phyloP scores from a whole-genome alignment of 2,329 filamentous ascomycete species.

The Sordariomycetes sp. region DNA sequence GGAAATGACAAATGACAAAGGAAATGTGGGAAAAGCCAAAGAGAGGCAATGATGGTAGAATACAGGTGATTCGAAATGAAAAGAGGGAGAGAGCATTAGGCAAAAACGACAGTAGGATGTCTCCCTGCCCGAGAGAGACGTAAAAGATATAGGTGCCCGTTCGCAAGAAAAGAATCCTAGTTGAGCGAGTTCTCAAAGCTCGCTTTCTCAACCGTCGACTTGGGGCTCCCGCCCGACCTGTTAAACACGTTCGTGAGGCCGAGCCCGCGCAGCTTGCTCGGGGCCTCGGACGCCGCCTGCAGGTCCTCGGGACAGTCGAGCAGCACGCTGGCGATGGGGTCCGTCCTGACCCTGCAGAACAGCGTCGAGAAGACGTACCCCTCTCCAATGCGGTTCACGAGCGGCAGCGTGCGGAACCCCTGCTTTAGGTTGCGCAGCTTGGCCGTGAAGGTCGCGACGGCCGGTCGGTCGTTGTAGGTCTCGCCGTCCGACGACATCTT shows the following conservation, averaged over 20 bases:
- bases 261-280: constrained; percentile 40
- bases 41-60: constrained; percentile 1
- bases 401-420: constrained; percentile 82
- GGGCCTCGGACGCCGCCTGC: constrained; percentile 11
- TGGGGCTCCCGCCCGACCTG: constrained; percentile 35
- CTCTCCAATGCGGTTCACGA: constrained; percentile 80
- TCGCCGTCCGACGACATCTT: constrained; percentile 73
- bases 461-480: constrained; percentile 47
- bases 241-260: constrained; percentile 41
- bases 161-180: constrained; percentile 9
- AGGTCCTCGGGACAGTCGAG: constrained; percentile 30
- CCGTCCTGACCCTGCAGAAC: constrained; percentile 73
- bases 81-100: neutral
- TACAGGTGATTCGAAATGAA: neutral
- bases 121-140: neutral
- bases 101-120: neutral
- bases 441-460: constrained; percentile 81
- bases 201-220: constrained; percentile 37
- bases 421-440: constrained; percentile 83
- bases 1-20: neutral
- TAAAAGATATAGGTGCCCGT: constrained; percentile 6
- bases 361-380: constrained; percentile 91
- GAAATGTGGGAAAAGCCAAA: neutral
- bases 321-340: constrained; percentile 41
- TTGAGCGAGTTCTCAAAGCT: constrained; percentile 29